These are phyloP conservation scores for Pittosporum tobira DNA, from an alignment of 129 eudicot species.

Conservation along the genomic window DNA sequence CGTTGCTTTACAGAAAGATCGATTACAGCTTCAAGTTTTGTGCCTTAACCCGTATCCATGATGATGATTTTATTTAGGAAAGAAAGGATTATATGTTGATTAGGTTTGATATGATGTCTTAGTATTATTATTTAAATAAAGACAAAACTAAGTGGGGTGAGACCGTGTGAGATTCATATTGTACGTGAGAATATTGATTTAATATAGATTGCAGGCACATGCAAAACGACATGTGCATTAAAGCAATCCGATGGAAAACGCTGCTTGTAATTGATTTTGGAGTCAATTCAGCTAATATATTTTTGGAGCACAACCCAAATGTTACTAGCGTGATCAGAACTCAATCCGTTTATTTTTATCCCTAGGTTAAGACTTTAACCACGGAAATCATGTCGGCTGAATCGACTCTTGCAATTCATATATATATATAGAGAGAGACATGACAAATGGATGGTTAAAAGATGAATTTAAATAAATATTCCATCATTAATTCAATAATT, in stretches of 20 bases:
- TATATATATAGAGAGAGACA: neutral
- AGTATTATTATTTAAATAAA: neutral
- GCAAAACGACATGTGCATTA: constrained; percentile 32
- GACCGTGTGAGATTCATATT: neutral
- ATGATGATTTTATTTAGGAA: constrained; percentile 1
- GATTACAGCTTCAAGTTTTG: too few species aligned
- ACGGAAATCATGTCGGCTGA: too few species aligned
- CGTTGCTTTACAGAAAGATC: too few species aligned
- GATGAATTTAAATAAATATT: too few species aligned
- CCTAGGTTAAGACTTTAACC: too few species aligned
- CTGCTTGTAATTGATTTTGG: constrained; percentile 4
- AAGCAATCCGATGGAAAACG: constrained; percentile 25
- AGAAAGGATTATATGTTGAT: constrained; percentile 27
- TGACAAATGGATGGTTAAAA: too few species aligned
- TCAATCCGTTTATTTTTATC: too few species aligned
- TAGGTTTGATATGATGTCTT: constrained; percentile 24
- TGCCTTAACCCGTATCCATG: too few species aligned
- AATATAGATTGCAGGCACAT: constrained; percentile 60
- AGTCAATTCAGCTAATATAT: too few species aligned
- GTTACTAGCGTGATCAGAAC: too few species aligned
- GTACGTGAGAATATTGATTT: constrained; percentile 38
- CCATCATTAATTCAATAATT: too few species aligned
- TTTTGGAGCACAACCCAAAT: neutral
- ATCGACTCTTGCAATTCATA: too few species aligned
- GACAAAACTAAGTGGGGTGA: constrained; percentile 23